Evolutionary conservation across 441 rosid genomes (phyloP).

Genomic region (Corymbia citriodora): DNA sequence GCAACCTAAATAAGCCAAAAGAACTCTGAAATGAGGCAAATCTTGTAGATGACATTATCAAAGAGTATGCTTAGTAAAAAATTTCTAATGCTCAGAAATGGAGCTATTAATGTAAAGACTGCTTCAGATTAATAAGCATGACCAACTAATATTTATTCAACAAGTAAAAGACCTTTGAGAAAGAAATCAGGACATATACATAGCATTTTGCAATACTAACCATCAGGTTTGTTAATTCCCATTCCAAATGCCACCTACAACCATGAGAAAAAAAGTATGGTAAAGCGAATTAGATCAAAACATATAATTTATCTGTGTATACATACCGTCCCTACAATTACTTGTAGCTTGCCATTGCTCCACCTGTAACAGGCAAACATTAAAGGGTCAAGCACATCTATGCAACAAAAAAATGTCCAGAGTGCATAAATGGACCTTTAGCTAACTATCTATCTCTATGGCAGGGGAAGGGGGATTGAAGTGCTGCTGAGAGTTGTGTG

Average conservation of each 20-base stretch:
- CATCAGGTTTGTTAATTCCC: conserved; percentile 99
- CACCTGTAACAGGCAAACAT: conserved; percentile 46
- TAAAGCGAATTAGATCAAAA: conserved; percentile 5
- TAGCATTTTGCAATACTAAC: conserved; percentile 38
- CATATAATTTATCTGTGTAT: conserved; percentile 1
- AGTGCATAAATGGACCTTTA: not conserved
- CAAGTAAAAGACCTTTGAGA: not conserved
- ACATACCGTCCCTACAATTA: conserved; percentile 96
- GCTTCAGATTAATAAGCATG: not conserved
- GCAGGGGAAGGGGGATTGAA: not conserved
- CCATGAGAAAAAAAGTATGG: conserved; percentile 12
- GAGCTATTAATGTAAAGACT: not conserved
- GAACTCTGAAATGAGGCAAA: not conserved
- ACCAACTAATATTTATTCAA: not conserved
- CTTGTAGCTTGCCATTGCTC: conserved; percentile 93
- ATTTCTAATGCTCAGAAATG: not conserved
- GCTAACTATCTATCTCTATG: not conserved
- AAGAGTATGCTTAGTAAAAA: not conserved
- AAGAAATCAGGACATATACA: not conserved
- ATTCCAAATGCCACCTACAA: conserved; percentile 97
- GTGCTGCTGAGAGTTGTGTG: not conserved
- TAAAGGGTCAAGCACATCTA: not conserved
- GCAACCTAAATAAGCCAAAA: not conserved
- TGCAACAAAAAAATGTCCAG: not conserved
- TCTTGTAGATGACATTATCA: not conserved